Base-by-base conservation (phyloP, 1,284 basidiomycete genomes). In the Pseudomicrostroma phylloplanum region DNA sequence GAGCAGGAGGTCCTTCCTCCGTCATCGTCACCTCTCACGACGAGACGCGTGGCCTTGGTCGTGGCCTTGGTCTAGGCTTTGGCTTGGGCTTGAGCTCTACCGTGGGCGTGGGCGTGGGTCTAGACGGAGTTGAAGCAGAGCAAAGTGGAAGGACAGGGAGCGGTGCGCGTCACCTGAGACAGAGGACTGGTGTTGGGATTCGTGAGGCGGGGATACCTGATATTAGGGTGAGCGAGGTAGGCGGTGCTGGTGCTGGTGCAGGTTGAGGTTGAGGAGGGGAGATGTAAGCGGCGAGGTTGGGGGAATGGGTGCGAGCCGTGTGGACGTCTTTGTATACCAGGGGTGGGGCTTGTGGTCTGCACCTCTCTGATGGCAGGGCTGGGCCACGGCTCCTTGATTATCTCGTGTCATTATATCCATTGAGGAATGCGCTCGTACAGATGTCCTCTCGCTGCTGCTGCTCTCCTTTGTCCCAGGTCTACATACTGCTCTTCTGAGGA, bases 301-400 rank as follows among this genome's bases (percentile, higher is more conserved):
- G 4, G 3, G 30, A 36, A 36, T 36, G 30, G 9, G 3, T 36
- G 30, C 30, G 30, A 36, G 12, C 12, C 7, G 46, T 7, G 46
- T n/a, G n/a, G 46, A 48, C 23, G 46, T n/a, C 12, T 48, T n/a
- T n/a, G n/a, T 48, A 23, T 23, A n/a, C n/a, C 46, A 48, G 46
- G 17, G n/a, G 12, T n/a, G n/a, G n/a, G n/a, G n/a, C n/a, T n/a
- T n/a, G n/a, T n/a, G n/a, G n/a, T n/a, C n/a, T n/a, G n/a, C n/a
- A n/a, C n/a, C n/a, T n/a, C n/a, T n/a, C n/a, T n/a, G n/a, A 48
- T 48, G 23, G n/a, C 17, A 48, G 3, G 46, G 17, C 46, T 48
- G n/a, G 4, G n/a, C 4, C 7, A n/a, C 7, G 23, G 46, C 23
- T 23, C 17, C 23, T n/a, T 23, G 23, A 48, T 12, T 23, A n/a